phyloP scores from a whole-genome alignment of 129 eudicot genomes.

The Smallanthus sonchifolius region DNA sequence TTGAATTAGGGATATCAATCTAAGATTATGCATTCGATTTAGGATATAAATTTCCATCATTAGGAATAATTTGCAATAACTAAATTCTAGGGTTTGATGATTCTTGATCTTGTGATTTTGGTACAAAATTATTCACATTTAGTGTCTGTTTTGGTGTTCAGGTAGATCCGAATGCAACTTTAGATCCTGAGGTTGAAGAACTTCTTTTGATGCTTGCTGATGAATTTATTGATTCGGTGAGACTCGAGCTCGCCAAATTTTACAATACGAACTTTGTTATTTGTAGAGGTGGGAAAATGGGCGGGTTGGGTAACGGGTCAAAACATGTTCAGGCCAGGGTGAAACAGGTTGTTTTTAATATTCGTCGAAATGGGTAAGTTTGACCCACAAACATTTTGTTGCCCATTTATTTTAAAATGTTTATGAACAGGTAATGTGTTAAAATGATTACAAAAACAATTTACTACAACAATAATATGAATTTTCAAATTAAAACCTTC shows the following conservation, averaged over 20 bases:
- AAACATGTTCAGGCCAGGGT: neutral
- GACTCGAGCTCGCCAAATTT: constrained; percentile 23
- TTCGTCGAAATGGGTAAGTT: neutral
- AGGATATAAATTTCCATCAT: neutral
- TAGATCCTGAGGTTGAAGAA: constrained; percentile 89
- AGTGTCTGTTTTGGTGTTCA: constrained; percentile 20
- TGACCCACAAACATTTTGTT: constrained; percentile 1
- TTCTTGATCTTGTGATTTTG: too few relatives aligned
- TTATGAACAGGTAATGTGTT: neutral
- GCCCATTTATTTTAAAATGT: neutral
- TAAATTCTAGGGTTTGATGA: neutral
- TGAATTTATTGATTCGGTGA: constrained; percentile 84
- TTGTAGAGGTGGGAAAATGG: neutral
- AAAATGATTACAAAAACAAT: neutral
- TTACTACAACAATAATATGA: neutral
- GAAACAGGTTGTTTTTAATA: neutral
- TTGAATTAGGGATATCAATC: neutral
- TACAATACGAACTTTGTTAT: neutral
- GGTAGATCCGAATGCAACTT: constrained; percentile 64
- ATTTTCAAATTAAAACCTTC: too few relatives aligned
- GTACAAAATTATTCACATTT: neutral
- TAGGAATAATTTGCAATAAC: constrained; percentile 1
- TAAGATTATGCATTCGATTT: neutral
- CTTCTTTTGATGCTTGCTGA: constrained; percentile 78
- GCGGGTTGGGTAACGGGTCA: neutral